A percentile compares a stretch with the other conserved stretches of the same genome.
phyloP scores from a whole-genome alignment of 2,329 filamentous ascomycete genomes.

The Phaeosphaeriaceae sp. region DNA sequence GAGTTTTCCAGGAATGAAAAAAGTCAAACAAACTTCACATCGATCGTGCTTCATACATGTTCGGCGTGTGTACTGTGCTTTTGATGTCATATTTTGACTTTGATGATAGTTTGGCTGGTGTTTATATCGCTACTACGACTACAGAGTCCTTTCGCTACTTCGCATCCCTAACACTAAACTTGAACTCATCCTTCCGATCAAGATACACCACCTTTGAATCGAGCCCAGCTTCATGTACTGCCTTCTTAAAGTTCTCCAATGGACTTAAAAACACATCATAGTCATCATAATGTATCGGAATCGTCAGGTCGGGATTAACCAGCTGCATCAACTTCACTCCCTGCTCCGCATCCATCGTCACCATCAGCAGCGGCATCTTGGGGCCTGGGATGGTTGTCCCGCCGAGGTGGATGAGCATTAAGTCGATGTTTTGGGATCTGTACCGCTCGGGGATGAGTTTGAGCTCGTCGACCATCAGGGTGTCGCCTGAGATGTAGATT shows the following conservation, averaged over 20 bases:
- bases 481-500: constrained; percentile 74
- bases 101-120: too few relatives aligned
- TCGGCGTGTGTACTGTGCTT: neutral
- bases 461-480: constrained; percentile 68
- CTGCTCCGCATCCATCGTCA: constrained; percentile 73
- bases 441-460: constrained; percentile 67
- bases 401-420: constrained; percentile 73
- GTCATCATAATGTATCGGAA: constrained; percentile 55
- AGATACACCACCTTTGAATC: constrained; percentile 66
- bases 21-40: constrained; percentile 34
- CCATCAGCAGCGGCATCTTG: constrained; percentile 67
- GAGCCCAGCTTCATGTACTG: constrained; percentile 61
- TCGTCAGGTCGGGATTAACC: constrained; percentile 67
- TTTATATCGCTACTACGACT: constrained; percentile 1
- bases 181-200: constrained; percentile 65
- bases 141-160: constrained; percentile 15
- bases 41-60: constrained; percentile 3
- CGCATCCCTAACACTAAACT: constrained; percentile 57
- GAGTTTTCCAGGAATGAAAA: constrained; percentile 41
- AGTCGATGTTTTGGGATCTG: constrained; percentile 63
- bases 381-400: constrained; percentile 71
- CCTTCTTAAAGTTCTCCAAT: constrained; percentile 67
- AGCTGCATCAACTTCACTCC: constrained; percentile 67
- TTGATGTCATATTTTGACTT: neutral
- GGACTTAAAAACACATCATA: constrained; percentile 69